Evolutionary conservation across 78 protist species (phyloP).

Genomic region (Cavenderia fasciculata): DNA sequence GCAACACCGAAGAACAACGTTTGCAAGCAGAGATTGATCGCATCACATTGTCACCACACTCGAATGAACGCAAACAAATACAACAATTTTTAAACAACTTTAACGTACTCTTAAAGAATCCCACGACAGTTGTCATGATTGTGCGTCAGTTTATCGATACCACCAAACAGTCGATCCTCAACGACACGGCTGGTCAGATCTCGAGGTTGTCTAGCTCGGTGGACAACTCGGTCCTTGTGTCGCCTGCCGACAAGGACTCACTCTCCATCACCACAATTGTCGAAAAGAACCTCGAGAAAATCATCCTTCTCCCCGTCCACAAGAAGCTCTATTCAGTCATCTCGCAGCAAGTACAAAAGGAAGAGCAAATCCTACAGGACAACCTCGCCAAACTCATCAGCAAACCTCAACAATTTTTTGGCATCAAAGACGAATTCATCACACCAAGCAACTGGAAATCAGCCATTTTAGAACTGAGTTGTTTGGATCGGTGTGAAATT

Average conservation of each 20-base stretch:
- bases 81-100: constrained; percentile 66
- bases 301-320: constrained; percentile 31
- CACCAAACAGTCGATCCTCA: constrained; percentile 23
- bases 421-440: constrained; percentile 56
- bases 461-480: constrained; percentile 29
- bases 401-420: constrained; percentile 57
- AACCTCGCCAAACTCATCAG: background rate
- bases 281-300: constrained; percentile 42
- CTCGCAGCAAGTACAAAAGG: constrained; percentile 33
- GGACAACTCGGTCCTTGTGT: too few species aligned
- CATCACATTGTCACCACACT: constrained; percentile 29
- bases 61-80: constrained; percentile 22
- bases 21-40: constrained; percentile 65
- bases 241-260: constrained; percentile 8
- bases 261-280: constrained; percentile 24
- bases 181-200: constrained; percentile 25
- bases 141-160: constrained; percentile 58
- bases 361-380: constrained; percentile 32
- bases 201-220: background rate
- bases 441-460: constrained; percentile 65
- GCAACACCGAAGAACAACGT: constrained; percentile 62
- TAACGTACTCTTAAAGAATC: constrained; percentile 8
- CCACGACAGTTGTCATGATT: background rate
- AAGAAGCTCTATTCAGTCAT: constrained; percentile 6
- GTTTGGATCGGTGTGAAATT: constrained; percentile 40